phyloP scores from a whole-genome alignment of 78 protist genomes.

The Dictyostelium brefeldianum region DNA sequence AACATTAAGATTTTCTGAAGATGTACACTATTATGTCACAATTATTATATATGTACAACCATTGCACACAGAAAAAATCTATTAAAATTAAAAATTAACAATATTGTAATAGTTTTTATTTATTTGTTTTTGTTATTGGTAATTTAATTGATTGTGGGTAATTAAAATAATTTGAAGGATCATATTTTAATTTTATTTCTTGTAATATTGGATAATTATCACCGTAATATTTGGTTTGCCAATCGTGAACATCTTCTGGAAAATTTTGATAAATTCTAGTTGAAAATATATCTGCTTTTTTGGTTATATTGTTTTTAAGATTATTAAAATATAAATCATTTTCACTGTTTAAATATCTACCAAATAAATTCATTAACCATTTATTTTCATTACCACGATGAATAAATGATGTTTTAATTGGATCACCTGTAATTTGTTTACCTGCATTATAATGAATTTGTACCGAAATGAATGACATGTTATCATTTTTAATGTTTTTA shows the following conservation, averaged over 20 bases:
- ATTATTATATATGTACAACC: too few relatives aligned
- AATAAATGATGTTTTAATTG: background rate
- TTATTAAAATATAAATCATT: background rate
- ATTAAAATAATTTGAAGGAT: constrained; percentile 6
- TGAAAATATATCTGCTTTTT: background rate
- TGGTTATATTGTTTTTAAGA: background rate
- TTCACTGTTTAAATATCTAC: background rate
- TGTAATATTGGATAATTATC: background rate
- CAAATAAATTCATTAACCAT: background rate
- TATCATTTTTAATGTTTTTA: background rate
- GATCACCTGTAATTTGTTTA: background rate
- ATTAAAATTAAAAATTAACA: too few relatives aligned
- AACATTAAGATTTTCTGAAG: too few relatives aligned
- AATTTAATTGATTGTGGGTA: constrained; percentile 19
- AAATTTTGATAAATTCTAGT: constrained; percentile 4
- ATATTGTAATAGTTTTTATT: too few relatives aligned
- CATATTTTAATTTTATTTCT: constrained; percentile 30
- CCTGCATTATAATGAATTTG: constrained; percentile 1
- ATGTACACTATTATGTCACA: too few relatives aligned
- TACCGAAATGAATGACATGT: background rate
- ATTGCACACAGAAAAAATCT: too few relatives aligned
- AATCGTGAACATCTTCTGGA: background rate
- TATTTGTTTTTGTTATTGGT: background rate
- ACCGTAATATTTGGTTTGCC: constrained; percentile 1
- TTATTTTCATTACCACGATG: background rate